Evolutionary conservation across 140 eudicot genomes (phyloP).

Genomic region (Stevia rebaudiana): DNA sequence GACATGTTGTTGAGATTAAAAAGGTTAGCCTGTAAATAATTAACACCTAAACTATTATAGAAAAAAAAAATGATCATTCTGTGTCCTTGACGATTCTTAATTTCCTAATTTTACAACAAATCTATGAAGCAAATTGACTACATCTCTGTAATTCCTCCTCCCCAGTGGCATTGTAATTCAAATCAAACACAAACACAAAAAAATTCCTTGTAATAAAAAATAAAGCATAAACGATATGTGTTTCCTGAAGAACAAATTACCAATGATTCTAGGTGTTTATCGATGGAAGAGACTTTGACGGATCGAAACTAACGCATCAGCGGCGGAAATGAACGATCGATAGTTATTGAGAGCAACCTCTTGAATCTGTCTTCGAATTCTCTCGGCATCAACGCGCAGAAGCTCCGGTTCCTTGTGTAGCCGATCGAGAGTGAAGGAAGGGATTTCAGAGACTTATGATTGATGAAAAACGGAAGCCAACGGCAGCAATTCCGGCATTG

Average conservation of each 20-base stretch:
- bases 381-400: constrained; percentile 92
- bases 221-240: not conserved
- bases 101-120: constrained; percentile 1
- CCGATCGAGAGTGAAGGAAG: constrained; percentile 96
- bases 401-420: constrained; percentile 99
- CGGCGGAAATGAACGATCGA: constrained; percentile 89
- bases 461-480: constrained; percentile 86
- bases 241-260: constrained; percentile 32
- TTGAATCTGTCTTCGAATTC: constrained; percentile 93
- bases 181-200: not conserved
- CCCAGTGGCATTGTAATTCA: not conserved
- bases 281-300: constrained; percentile 74
- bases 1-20: not conserved
- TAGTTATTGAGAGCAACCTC: constrained; percentile 94
- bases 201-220: not conserved
- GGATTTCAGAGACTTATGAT: constrained; percentile 95
- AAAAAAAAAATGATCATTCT: not conserved
- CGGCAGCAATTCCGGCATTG: constrained; percentile 57
- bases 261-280: constrained; percentile 80
- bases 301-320: constrained; percentile 81
- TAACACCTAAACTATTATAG: constrained; percentile 7
- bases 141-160: constrained; percentile 1
- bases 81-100: not conserved
- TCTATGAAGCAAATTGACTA: not conserved
- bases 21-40: not conserved